Conservation (phyloP, 305 asterid genomes). For the Ajuga reptans region DNA sequence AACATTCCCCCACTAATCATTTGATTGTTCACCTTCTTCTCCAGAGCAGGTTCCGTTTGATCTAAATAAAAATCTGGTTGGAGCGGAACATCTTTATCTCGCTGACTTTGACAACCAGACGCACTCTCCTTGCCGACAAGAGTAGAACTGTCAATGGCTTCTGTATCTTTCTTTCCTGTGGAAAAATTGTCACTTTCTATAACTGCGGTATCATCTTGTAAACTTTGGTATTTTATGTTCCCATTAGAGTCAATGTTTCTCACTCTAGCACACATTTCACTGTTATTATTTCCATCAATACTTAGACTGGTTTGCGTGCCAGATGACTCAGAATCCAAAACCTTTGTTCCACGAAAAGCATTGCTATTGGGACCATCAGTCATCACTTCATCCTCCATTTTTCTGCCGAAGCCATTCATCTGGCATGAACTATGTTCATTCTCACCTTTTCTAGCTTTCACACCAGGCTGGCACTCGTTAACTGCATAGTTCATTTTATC, state of each 20-base stretch:
- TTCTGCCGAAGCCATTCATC: constrained; percentile 41
- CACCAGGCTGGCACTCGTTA: constrained; percentile 34
- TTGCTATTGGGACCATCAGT: constrained; percentile 31
- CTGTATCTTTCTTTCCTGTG: constrained; percentile 37
- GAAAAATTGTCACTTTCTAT: constrained; percentile 29
- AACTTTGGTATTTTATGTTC: constrained; percentile 20
- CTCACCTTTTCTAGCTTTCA: constrained; percentile 29
- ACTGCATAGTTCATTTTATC: constrained; percentile 32
- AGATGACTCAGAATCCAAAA: constrained; percentile 51
- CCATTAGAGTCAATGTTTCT: constrained; percentile 30
- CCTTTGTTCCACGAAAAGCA: constrained; percentile 30
- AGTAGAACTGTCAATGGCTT: constrained; percentile 32
- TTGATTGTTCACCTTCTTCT: constrained; percentile 32
- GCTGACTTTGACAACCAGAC: constrained; percentile 34
- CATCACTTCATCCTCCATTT: constrained; percentile 27
- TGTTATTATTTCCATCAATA: constrained; percentile 35
- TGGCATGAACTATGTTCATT: constrained; percentile 36
- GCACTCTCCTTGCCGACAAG: constrained; percentile 27
- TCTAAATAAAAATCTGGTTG: constrained; percentile 32
- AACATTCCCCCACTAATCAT: constrained; percentile 26
- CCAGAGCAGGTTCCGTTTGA: constrained; percentile 30
- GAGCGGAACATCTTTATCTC: constrained; percentile 31
- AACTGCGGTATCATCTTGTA: constrained; percentile 30
- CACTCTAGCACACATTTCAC: constrained; percentile 31
- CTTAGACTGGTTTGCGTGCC: constrained; percentile 32